phyloP scores from a whole-genome alignment of 495 filamentous ascomycete species.

The Aspergillus sclerotiicarbonarius region DNA sequence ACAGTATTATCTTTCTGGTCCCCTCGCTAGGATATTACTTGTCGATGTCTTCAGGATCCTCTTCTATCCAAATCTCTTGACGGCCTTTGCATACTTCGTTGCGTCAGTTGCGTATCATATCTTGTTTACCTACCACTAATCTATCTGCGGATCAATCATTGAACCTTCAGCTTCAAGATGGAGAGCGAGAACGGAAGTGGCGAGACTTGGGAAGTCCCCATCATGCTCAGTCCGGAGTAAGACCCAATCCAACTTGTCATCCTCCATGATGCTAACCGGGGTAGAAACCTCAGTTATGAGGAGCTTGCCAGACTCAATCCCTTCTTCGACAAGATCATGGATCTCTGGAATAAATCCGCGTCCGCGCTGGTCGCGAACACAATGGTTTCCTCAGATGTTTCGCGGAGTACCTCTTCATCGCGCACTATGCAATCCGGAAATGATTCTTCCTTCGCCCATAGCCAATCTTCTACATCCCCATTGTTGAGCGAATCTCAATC shows the following conservation, averaged over 20 bases:
- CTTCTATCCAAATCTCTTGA: not conserved
- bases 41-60: not conserved
- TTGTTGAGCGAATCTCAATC: not conserved
- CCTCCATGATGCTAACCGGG: constrained; percentile 13
- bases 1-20: not conserved
- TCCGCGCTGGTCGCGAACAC: not conserved
- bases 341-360: constrained; percentile 18
- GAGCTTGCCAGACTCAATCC: constrained; percentile 35
- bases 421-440: constrained; percentile 5
- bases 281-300: constrained; percentile 24
- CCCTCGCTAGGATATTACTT: not conserved
- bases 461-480: constrained; percentile 7
- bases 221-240: constrained; percentile 22
- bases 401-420: constrained; percentile 12
- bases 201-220: constrained; percentile 9
- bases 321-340: constrained; percentile 25
- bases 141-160: not conserved
- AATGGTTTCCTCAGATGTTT: constrained; percentile 7
- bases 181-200: not conserved
- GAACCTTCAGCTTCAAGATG: constrained; percentile 5
- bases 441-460: not conserved
- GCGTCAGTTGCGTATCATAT: not conserved
- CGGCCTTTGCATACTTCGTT: not conserved
- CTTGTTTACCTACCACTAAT: not conserved
- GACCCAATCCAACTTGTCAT: not conserved